Base-by-base conservation (phyloP, 179 eudicot genomes). In the Corrigiola litoralis region DNA sequence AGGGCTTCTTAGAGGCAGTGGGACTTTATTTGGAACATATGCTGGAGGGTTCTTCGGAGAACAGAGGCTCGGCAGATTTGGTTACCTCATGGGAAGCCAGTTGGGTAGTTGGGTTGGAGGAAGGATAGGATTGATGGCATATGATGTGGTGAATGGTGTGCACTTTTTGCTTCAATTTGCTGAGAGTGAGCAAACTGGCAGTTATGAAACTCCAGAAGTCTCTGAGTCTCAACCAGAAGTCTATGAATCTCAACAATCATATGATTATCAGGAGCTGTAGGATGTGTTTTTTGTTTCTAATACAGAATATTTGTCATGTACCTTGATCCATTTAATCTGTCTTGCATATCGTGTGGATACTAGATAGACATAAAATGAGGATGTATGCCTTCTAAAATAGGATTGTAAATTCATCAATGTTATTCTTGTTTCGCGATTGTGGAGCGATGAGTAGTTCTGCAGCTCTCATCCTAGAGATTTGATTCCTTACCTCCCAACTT, bases 91-190 rank as follows among this genome's bases (percentile, higher is more conserved):
- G 31, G 98, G 98, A 55, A 89, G 98, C 68, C 90, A 92, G 50
- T 46, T 92, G 73, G 96, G 98, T 16, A 89, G 98, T 77, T 92
- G 96, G 96, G 73, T 85, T 48, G 96, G 98, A 55, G 96, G 92
- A 61, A 80, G 92, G 74, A 79, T 92, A 17, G 98, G 98, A 53
- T 65, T 90, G 49, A 92, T 92, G 98, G 86, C 77, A 6, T 92
- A 89, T 41, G 96, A 92, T 75, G 85, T 92, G 63, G 83, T 85
- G 23, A 86, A 79, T 70, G 96, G 96, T 45, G 77, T 84, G 5
- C 72, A 82, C 34, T 79, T 38, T 81, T 59, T 89, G 77, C 76
- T 89, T 72, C 73, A 77, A 36, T 63, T 83, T 61, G 48, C 44
- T 60, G 72, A 80, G 57, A 41, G 50, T 14, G 85, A 46, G 46